Evolutionary conservation across 441 rosid species (phyloP).

Genomic region (Raphanus hybrid): DNA sequence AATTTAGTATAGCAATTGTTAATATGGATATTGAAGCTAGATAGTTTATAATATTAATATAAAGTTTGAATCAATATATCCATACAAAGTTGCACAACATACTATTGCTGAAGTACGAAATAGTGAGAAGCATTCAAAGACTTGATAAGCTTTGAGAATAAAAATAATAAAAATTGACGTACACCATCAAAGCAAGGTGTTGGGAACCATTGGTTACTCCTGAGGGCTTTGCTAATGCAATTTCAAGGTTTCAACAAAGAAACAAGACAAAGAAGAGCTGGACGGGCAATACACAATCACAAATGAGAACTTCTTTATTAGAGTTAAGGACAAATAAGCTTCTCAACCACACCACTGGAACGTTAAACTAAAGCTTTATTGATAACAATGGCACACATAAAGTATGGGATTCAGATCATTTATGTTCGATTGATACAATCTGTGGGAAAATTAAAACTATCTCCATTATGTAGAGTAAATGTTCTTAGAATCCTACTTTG

Average conservation of each 20-base stretch:
- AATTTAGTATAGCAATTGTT: background rate
- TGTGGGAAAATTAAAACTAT: background rate
- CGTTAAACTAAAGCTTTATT: background rate
- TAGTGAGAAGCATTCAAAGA: background rate
- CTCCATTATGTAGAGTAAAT: background rate
- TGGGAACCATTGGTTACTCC: background rate
- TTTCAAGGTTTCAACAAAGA: background rate
- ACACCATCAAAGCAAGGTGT: background rate
- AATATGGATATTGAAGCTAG: background rate
- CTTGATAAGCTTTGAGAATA: too few species aligned
- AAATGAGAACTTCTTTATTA: background rate
- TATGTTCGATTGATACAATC: background rate
- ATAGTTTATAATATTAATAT: too few species aligned
- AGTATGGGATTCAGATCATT: background rate
- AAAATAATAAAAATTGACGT: too few species aligned
- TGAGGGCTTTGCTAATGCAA: background rate
- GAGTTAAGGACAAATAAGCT: background rate
- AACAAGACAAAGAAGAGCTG: background rate
- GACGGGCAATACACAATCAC: background rate
- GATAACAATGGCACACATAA: background rate
- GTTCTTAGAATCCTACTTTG: background rate
- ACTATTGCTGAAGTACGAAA: background rate
- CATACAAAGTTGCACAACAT: too few species aligned
- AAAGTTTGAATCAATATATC: background rate
- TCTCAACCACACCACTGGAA: background rate